Percentiles rank a stretch among this genome's conserved stretches.
phyloP scores from a whole-genome alignment of 176 grass and related monocot genomes.

The Microstegium vimineum region DNA sequence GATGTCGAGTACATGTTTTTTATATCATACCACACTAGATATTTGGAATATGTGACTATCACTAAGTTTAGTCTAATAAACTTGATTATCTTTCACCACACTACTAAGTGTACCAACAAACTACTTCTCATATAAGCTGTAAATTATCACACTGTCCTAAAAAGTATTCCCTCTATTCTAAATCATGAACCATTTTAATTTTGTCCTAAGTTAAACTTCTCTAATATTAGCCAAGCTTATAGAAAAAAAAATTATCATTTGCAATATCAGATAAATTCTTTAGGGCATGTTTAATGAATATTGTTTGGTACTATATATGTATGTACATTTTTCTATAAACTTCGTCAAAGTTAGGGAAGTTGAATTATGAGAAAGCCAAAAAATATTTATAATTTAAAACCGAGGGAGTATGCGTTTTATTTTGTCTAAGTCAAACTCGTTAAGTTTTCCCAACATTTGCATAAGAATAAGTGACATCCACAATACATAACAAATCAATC shows the following conservation, averaged over 20 bases:
- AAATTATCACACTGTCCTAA: background rate
- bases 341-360: too few species aligned
- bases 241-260: background rate
- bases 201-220: background rate
- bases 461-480: too few species aligned
- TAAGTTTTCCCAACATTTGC: too few species aligned
- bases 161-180: too few species aligned
- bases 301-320: too few species aligned
- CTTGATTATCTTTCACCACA: background rate
- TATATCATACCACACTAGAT: background rate
- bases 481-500: too few species aligned
- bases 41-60: background rate
- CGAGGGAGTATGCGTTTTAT: too few species aligned
- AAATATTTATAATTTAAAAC: too few species aligned
- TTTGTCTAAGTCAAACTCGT: too few species aligned
- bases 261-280: background rate
- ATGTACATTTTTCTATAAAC: too few species aligned
- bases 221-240: background rate
- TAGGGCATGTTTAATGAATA: too few species aligned
- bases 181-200: background rate
- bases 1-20: background rate
- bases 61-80: background rate
- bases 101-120: background rate
- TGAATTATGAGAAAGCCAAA: too few species aligned
- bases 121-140: background rate